Evolutionary conservation across 2,329 filamentous ascomycete species (phyloP).

Genomic region (Thermoascus crustaceus): DNA sequence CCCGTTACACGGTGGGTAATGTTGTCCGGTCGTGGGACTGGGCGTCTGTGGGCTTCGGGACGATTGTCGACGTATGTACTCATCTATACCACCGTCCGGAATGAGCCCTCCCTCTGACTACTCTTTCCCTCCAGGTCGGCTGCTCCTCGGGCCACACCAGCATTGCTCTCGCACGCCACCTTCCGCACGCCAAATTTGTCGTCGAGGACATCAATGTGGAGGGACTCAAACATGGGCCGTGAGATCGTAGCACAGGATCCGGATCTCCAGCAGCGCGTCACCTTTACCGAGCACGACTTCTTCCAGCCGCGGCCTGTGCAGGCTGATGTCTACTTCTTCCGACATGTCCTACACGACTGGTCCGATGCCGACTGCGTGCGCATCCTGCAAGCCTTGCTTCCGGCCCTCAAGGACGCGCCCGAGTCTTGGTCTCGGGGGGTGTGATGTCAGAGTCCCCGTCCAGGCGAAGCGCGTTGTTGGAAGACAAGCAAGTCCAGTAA

Average conservation of each 20-base stretch:
- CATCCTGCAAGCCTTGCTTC: slow-evolving; percentile 44
- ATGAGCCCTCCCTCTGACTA: no score
- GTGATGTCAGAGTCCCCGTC: slow-evolving; percentile 10
- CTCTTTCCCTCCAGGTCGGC: slow-evolving; percentile 6
- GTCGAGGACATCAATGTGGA: slow-evolving; percentile 9
- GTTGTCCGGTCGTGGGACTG: slow-evolving; percentile 6
- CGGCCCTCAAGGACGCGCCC: slow-evolving; percentile 48
- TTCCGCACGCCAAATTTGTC: slow-evolving; percentile 15
- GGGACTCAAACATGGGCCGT: slow-evolving; percentile 1
- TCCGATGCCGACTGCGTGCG: slow-evolving; percentile 45
- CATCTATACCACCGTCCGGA: slow-evolving; percentile 1
- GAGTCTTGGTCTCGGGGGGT: slow-evolving; percentile 36
- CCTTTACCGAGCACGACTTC: slow-evolving; percentile 47
- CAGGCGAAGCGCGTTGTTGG: neutral
- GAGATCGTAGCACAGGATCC: neutral
- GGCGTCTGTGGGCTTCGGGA: slow-evolving; percentile 3
- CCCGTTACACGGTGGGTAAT: neutral
- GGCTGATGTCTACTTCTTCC: slow-evolving; percentile 53
- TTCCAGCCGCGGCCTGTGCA: slow-evolving; percentile 47
- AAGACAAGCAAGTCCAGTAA: slow-evolving; percentile 1
- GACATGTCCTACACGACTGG: slow-evolving; percentile 56
- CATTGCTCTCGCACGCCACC: slow-evolving; percentile 20
- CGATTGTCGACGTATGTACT: slow-evolving; percentile 8
- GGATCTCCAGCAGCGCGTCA: slow-evolving; percentile 14
- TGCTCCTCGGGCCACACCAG: slow-evolving; percentile 9